Conservation (phyloP, 306 rosid genomes). For the Rubus idaeus region DNA sequence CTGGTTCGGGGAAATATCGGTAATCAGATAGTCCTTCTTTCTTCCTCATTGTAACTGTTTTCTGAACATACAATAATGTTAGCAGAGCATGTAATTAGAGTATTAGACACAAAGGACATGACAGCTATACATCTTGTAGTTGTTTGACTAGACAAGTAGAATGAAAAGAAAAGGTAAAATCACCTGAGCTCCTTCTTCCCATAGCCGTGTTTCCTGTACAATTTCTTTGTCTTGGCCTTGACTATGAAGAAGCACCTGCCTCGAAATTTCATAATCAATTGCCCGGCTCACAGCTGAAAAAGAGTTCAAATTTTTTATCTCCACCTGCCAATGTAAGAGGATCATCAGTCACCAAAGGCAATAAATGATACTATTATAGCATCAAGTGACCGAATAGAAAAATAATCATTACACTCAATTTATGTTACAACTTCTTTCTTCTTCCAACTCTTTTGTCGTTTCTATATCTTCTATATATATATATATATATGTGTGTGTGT, state of each 20-base stretch:
- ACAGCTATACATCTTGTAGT: constrained; percentile 12
- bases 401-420: background rate
- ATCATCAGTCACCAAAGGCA: constrained; percentile 19
- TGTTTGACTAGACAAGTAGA: background rate
- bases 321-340: constrained; percentile 61
- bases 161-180: constrained; percentile 32
- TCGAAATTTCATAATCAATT: constrained; percentile 88
- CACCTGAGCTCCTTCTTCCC: constrained; percentile 97
- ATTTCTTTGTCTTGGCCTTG: constrained; percentile 78
- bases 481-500: no score
- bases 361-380: background rate
- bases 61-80: constrained; percentile 45
- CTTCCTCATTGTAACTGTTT: constrained; percentile 93
- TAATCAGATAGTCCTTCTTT: constrained; percentile 98
- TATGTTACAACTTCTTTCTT: background rate
- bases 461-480: no score
- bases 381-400: background rate
- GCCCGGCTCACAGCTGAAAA: constrained; percentile 81
- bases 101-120: constrained; percentile 25
- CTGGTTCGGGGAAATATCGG: constrained; percentile 96
- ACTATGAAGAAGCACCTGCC: constrained; percentile 74
- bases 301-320: constrained; percentile 87
- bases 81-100: constrained; percentile 22
- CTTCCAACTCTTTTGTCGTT: background rate
- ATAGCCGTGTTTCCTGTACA: constrained; percentile 84